Percentiles rank a stretch among this genome's conserved stretches.
Conservation (phyloP, 2,329 filamentous ascomycete species). For the Triangularia setosa region DNA sequence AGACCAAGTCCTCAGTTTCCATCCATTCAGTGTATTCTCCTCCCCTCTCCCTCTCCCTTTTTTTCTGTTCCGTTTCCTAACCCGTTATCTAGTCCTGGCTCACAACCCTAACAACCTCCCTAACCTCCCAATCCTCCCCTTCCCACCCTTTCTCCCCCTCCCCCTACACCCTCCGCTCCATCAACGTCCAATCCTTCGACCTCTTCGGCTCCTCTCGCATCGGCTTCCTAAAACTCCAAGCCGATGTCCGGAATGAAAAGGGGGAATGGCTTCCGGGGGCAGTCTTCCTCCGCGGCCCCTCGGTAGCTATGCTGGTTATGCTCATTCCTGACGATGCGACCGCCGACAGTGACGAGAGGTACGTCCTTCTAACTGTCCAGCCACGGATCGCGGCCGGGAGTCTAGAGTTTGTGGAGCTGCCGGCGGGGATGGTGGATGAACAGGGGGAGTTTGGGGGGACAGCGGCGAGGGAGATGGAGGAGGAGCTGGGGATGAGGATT, state of each 20-base stretch:
- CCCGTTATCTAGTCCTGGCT: slow-evolving; percentile 44
- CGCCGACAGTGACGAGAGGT: slow-evolving; percentile 42
- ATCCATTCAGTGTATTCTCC: slow-evolving; percentile 45
- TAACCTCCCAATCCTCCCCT: slow-evolving; percentile 34
- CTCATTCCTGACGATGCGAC: slow-evolving; percentile 48
- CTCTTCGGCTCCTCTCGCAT: slow-evolving; percentile 42
- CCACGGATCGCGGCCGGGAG: slow-evolving; percentile 53
- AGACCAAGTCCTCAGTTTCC: slow-evolving; percentile 44
- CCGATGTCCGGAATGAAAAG: slow-evolving; percentile 43
- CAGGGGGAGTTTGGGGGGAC: slow-evolving; percentile 52
- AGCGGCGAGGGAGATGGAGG: slow-evolving; percentile 57
- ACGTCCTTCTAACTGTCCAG: slow-evolving; percentile 57
- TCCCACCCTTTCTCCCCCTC: slow-evolving; percentile 51
- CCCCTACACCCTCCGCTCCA: slow-evolving; percentile 49
- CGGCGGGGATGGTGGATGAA: slow-evolving; percentile 61
- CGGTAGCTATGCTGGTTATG: slow-evolving; percentile 57
- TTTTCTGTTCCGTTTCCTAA: neutral
- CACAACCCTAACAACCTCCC: slow-evolving; percentile 42
- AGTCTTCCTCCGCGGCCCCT: slow-evolving; percentile 56
- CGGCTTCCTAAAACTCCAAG: slow-evolving; percentile 55
- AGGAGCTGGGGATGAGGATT: slow-evolving; percentile 56
- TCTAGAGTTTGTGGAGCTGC: slow-evolving; percentile 55
- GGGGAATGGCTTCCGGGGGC: slow-evolving; percentile 50
- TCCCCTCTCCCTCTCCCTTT: neutral
- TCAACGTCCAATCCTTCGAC: slow-evolving; percentile 53